Conservation (phyloP, 1,139 yeast species). For the Yarrowia galli region DNA sequence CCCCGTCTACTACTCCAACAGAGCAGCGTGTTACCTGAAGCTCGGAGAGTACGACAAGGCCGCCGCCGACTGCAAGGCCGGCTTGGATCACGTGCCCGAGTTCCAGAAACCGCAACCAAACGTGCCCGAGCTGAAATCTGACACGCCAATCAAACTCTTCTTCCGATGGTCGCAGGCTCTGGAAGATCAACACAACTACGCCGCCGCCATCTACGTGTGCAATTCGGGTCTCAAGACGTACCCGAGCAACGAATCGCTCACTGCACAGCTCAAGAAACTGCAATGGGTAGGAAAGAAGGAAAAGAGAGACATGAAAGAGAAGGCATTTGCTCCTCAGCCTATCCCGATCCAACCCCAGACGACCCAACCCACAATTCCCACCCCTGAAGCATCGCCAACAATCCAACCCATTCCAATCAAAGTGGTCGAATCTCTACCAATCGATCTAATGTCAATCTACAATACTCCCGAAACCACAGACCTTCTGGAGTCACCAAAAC, state of each 20-base stretch:
- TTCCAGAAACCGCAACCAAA: slow-evolving; percentile 46
- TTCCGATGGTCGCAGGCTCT: slow-evolving; percentile 37
- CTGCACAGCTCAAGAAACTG: slow-evolving; percentile 16
- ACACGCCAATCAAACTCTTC: slow-evolving; percentile 31
- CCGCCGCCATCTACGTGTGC: slow-evolving; percentile 21
- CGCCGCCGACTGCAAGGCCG: slow-evolving; percentile 60
- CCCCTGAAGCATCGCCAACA: slow-evolving; percentile 9
- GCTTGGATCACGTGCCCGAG: slow-evolving; percentile 51
- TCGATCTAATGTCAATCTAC: slow-evolving; percentile 3
- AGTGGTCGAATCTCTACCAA: neutral
- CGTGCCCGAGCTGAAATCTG: slow-evolving; percentile 14
- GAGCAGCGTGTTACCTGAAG: slow-evolving; percentile 80
- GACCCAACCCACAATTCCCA: neutral
- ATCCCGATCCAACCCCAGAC: no score
- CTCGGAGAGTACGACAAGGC: slow-evolving; percentile 61
- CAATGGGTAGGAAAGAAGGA: slow-evolving; percentile 31
- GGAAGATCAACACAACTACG: slow-evolving; percentile 14
- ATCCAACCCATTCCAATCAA: neutral
- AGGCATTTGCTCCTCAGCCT: slow-evolving; percentile 12
- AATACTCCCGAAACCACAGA: slow-evolving; percentile 23
- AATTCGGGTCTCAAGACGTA: slow-evolving; percentile 26
- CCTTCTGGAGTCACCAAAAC: neutral
- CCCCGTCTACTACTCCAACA: slow-evolving; percentile 80
- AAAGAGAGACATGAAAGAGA: slow-evolving; percentile 11
- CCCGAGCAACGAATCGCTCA: slow-evolving; percentile 33